phyloP scores from a whole-genome alignment of 169 alveolate genomes.

The Plasmodium inui region DNA sequence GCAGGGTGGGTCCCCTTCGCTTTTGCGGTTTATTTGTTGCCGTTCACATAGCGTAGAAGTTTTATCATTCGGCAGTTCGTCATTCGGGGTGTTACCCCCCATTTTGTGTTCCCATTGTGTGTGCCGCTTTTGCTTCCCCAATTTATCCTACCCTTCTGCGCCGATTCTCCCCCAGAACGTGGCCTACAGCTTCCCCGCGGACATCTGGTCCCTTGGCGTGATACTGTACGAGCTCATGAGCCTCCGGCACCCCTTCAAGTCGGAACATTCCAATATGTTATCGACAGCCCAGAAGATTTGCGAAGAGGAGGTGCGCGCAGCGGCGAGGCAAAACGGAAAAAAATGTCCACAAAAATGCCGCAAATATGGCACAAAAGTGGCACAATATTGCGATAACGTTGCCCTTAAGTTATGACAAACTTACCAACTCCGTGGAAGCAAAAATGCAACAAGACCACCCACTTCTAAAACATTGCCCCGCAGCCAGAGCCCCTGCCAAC shows the following conservation, averaged over 20 bases:
- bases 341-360: neutral
- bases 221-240: constrained; percentile 71
- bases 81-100: neutral
- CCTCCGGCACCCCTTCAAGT: constrained; percentile 72
- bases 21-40: neutral
- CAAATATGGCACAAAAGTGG: neutral
- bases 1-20: constrained; percentile 29
- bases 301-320: constrained; percentile 61
- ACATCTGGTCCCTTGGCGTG: constrained; percentile 77
- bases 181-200: constrained; percentile 69
- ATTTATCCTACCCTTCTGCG: neutral
- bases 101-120: neutral
- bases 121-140: neutral
- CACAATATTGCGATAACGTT: neutral
- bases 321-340: neutral
- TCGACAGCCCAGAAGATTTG: constrained; percentile 70
- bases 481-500: constrained; percentile 75
- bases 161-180: constrained; percentile 10
- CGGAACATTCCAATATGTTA: constrained; percentile 51
- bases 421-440: neutral
- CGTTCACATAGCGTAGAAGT: neutral
- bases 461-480: neutral
- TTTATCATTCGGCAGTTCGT: neutral
- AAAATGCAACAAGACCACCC: neutral
- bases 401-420: neutral